Percentiles rank a stretch among this genome's conserved stretches.
Evolutionary conservation across 139 green algal genomes (phyloP).

Genomic region (Micromonas commoda): DNA sequence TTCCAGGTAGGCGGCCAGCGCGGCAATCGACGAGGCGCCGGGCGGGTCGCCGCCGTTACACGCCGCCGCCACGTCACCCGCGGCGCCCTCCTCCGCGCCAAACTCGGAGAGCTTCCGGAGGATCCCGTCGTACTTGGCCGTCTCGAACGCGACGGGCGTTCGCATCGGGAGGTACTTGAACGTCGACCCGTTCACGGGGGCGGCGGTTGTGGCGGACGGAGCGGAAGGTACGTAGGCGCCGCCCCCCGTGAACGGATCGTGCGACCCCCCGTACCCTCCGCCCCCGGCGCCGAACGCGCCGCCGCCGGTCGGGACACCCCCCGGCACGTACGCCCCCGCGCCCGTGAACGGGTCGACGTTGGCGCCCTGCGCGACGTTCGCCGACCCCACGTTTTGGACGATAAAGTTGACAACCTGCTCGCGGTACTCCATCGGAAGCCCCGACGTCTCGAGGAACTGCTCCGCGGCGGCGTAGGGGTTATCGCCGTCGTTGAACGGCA

Average conservation of each 20-base stretch:
- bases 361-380: not conserved
- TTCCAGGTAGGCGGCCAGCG: not conserved
- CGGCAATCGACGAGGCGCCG: no score
- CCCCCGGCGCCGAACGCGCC: no score
- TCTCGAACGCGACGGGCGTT: not conserved
- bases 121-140: not conserved
- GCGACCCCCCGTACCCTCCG: no score
- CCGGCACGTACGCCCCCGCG: not conserved
- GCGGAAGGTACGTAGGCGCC: not conserved
- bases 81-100: not conserved
- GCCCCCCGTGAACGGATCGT: not conserved
- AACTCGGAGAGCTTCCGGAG: not conserved
- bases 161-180: not conserved
- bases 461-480: constrained; percentile 83
- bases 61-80: no score
- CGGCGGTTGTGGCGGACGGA: no score
- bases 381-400: constrained; percentile 51
- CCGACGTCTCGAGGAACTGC: constrained; percentile 62
- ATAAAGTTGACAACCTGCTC: constrained; percentile 79
- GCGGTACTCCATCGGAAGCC: constrained; percentile 60
- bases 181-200: no score
- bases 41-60: no score
- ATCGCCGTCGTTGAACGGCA: constrained; percentile 58
- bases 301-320: not conserved
- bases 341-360: not conserved